phyloP scores from a whole-genome alignment of 352 stramenopile species.

The Globisporangium cystogenes region DNA sequence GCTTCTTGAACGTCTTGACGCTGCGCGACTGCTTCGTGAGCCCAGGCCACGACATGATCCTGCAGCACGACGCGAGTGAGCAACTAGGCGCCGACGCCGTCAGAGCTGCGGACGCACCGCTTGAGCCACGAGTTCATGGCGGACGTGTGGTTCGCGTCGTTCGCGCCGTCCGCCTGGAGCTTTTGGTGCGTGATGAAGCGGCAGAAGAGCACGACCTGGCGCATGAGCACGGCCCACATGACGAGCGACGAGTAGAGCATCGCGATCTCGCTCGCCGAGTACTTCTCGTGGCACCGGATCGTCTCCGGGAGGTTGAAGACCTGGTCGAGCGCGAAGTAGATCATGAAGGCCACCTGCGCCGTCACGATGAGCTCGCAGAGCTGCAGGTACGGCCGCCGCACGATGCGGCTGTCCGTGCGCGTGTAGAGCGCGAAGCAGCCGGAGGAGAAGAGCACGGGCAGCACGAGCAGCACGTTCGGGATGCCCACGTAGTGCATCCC shows the following conservation, averaged over 20 bases:
- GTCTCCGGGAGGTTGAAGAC: constrained; percentile 39
- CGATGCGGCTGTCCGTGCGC: constrained; percentile 47
- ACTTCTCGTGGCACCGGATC: constrained; percentile 32
- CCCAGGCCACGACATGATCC: constrained; percentile 26
- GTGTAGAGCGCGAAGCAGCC: constrained; percentile 43
- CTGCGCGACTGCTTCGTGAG: constrained; percentile 21
- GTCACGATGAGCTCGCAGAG: constrained; percentile 63
- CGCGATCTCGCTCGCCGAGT: constrained; percentile 25
- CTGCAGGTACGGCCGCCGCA: constrained; percentile 58
- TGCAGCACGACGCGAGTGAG: too few species aligned
- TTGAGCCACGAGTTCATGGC: constrained; percentile 39
- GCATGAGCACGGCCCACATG: constrained; percentile 50
- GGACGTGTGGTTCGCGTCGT: constrained; percentile 65
- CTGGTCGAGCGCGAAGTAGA: constrained; percentile 46
- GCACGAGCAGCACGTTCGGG: constrained; percentile 48
- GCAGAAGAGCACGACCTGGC: constrained; percentile 64
- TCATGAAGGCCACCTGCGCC: constrained; percentile 44
- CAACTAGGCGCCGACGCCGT: too few species aligned
- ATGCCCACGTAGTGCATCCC: constrained; percentile 45
- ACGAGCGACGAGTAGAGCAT: constrained; percentile 58
- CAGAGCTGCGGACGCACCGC: too few species aligned
- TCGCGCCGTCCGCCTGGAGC: constrained; percentile 56
- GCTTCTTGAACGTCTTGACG: constrained; percentile 52
- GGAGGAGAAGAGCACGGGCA: constrained; percentile 53
- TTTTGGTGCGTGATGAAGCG: constrained; percentile 73